Base-by-base conservation (phyloP, 202 grass and related monocot species). In the Hordeum pubiflorum region DNA sequence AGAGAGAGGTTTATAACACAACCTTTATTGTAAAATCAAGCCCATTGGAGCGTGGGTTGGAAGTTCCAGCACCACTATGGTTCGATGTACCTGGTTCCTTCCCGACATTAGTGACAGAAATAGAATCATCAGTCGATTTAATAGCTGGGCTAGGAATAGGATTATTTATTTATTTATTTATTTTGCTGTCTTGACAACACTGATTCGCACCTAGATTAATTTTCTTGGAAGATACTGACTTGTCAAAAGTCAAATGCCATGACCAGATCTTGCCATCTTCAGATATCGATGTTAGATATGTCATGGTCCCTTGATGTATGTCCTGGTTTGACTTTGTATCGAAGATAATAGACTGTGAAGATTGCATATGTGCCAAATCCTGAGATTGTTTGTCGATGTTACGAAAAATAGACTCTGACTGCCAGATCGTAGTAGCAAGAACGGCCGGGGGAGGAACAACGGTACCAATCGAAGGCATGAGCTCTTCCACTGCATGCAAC, bases 201-300 rank as follows among this genome's bases (percentile, higher is more conserved):
- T 75, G 80, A 76, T 97, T 88, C 79, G 81, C 87, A 88, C 82
- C 79, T 82, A 88, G 72, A 71, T 75, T 75, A 82, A 73, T 57
- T 81, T 81, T 88, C 23, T 67, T 76, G 63, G 84, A 61, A 63
- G 62, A 52, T 68, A 72, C 58, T 78, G 82, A 39, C 56, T 86
- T 90, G 64, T 91, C 88, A 98, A 89, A 86, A 86, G 78, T 89
- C 69, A 98, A 86, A 79, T 90, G 83, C 92, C 92, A 98, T 46
- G 89, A 88, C 91, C 95, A 98, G 73, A 98, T 88, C 70, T 94
- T 98, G 17, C 95, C 95, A 82, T 98, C 95, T 83, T 98, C 95
- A 76, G 92, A 94, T 82, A 98, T 86, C 10, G 89, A 88, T 4
- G 93, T 91, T 48, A 98, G 26, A 81, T 87, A 91, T 84, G 90